Percentiles rank a stretch among this genome's conserved stretches.
Conservation (phyloP, 768 basidiomycete species). For the Boletus barrowsii region DNA sequence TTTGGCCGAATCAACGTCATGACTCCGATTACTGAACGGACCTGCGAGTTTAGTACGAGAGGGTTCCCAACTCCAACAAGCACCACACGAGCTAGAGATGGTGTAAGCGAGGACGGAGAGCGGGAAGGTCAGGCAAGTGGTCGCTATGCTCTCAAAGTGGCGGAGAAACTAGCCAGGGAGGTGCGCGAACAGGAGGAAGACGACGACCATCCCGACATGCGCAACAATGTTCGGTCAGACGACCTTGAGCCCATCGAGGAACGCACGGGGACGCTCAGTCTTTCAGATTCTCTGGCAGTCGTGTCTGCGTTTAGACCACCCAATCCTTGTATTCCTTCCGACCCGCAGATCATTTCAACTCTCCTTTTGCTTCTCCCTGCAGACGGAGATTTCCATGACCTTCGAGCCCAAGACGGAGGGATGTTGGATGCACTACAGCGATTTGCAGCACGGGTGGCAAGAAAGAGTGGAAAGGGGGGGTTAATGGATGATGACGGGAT, state of each 20-base stretch:
- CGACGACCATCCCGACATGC: constrained; percentile 7
- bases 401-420: constrained; percentile 50
- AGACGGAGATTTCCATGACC: constrained; percentile 61
- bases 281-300: constrained; percentile 60
- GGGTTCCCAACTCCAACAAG: constrained; percentile 37
- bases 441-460: constrained; percentile 49
- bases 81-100: constrained; percentile 47
- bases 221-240: constrained; percentile 2
- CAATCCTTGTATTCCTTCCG: constrained; percentile 89
- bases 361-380: constrained; percentile 62
- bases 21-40: constrained; percentile 97
- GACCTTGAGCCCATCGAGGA: constrained; percentile 45
- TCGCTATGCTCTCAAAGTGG: constrained; percentile 49
- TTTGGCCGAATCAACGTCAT: constrained; percentile 87
- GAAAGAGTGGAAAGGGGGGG: constrained; percentile 33
- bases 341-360: constrained; percentile 57
- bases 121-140: constrained; percentile 30
- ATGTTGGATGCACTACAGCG: constrained; percentile 72
- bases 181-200: constrained; percentile 25
- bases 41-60: constrained; percentile 77
- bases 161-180: constrained; percentile 58
- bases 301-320: constrained; percentile 66
- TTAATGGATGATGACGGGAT: constrained; percentile 40
- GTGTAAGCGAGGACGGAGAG: constrained; percentile 17
- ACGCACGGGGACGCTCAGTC: constrained; percentile 60